Evolutionary conservation across 2,329 filamentous ascomycete species (phyloP).

Genomic region (Dissoconium aciculare): DNA sequence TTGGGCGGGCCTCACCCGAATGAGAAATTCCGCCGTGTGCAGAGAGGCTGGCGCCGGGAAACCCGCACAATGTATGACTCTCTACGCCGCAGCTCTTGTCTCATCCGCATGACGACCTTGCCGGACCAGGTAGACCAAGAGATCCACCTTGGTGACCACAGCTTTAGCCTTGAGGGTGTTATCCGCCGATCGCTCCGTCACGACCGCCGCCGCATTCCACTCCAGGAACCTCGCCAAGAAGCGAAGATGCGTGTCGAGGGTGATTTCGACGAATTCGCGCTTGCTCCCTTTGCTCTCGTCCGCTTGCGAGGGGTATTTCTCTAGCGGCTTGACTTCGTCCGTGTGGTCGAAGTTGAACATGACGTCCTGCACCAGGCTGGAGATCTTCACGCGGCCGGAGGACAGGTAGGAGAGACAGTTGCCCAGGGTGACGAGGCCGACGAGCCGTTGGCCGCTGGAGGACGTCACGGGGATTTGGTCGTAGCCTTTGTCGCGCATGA

Average conservation of each 20-base stretch:
- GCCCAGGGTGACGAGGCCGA: slow-evolving; percentile 85
- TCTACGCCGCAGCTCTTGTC: too few species aligned
- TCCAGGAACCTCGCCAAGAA: slow-evolving; percentile 87
- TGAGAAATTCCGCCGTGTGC: too few species aligned
- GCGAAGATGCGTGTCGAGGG: slow-evolving; percentile 68
- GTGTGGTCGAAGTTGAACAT: slow-evolving; percentile 94
- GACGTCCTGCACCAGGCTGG: slow-evolving; percentile 64
- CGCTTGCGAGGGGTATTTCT: slow-evolving; percentile 43
- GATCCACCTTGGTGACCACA: slow-evolving; percentile 90
- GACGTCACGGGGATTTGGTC: slow-evolving; percentile 89
- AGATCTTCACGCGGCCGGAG: slow-evolving; percentile 58
- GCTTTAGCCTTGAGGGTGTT: slow-evolving; percentile 58
- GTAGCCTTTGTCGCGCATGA: slow-evolving; percentile 95
- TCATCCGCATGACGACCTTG: slow-evolving; percentile 27
- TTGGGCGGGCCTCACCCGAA: too few species aligned
- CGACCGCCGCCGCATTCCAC: slow-evolving; percentile 92
- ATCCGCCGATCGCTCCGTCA: slow-evolving; percentile 58
- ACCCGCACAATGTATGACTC: too few species aligned
- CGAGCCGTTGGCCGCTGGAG: slow-evolving; percentile 50
- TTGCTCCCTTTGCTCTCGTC: slow-evolving; percentile 28
- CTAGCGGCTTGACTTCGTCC: slow-evolving; percentile 81
- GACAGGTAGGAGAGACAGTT: slow-evolving; percentile 88
- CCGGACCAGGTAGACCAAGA: slow-evolving; percentile 83
- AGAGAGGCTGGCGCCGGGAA: too few species aligned
- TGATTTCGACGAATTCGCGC: slow-evolving; percentile 83